Base-by-base conservation (phyloP, 2,329 filamentous ascomycete genomes). In the Didymella keratinophila region DNA sequence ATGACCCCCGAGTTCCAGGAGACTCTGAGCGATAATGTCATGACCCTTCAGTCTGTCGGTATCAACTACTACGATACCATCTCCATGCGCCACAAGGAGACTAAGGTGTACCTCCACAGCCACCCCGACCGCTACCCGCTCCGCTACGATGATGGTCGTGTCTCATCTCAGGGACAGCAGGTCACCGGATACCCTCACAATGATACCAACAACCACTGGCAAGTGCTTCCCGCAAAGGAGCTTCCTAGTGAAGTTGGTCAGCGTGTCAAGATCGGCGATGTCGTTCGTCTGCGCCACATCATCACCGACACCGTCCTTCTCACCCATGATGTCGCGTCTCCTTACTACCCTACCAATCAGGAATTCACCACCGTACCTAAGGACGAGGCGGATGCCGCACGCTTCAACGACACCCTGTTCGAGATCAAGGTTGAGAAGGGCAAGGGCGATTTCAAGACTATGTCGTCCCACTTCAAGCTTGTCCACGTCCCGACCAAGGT, bases 1-100 rank as follows among this genome's bases (percentile, higher is more conserved):
- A 99, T 99, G 95, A 93, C 90, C 4, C 95, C 95, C 1, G 92
- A 95, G 73, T 99, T 99, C 82, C 95, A 99, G 81, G 93, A 97
- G 81, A 98, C 95, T 1, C 83, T 99, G 64, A 93, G 90, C 72
- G 94, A 99, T 81, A 99, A 99, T 74, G 80, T 90, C 61, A 95
- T 99, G 92, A 86, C 92, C 60, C 87, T 92, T 66, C 93, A 95
- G 71, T 89, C 95, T 16, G 81, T 97, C 53, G 88, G 88, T 44
- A 91, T 99, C 65, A 84, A 97, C 69, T 99, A 96, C 82, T 94
- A 91, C 71, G 95, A 99, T 75, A 85, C 83, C 52, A 91, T 99
- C 70, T 90, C 89, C 43, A 86, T 99, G 70, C 88, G 88, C 61
- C 95, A 99, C 85, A 99, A 98, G 84, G 95, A 99, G 75, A 99